phyloP scores from a whole-genome alignment of 192 early-diverging fungal genomes.

The Mycoemilia scoparia region DNA sequence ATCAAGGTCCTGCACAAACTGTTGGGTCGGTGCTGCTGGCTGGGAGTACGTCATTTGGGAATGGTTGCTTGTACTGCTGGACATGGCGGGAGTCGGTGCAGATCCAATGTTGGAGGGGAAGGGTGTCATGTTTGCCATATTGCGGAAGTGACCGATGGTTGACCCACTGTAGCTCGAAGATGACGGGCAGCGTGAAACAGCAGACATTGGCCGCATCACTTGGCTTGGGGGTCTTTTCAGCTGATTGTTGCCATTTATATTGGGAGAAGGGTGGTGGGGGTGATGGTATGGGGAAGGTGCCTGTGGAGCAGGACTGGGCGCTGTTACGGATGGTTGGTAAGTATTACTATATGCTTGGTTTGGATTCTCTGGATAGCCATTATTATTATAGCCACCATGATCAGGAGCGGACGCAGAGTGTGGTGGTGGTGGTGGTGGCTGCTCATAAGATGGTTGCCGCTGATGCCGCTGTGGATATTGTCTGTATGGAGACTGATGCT shows the following conservation, averaged over 20 bases:
- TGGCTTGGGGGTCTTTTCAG: background rate
- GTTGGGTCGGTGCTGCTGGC: background rate
- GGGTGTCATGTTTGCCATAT: constrained; percentile 22
- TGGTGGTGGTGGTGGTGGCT: too few species aligned
- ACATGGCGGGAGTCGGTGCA: background rate
- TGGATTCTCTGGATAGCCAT: too few species aligned
- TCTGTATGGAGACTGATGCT: too few species aligned
- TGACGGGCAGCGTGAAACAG: constrained; percentile 5
- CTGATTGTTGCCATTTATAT: background rate
- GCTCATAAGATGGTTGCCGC: too few species aligned
- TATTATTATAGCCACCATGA: too few species aligned
- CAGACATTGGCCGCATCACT: constrained; percentile 1
- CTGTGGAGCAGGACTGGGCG: constrained; percentile 7
- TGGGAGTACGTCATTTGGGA: constrained; percentile 5
- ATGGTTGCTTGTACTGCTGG: too few species aligned
- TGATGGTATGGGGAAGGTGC: constrained; percentile 8
- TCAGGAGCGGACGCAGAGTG: too few species aligned
- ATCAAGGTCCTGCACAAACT: constrained; percentile 14
- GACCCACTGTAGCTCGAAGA: constrained; percentile 13
- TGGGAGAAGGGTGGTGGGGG: background rate
- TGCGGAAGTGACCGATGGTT: constrained; percentile 11
- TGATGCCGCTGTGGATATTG: too few species aligned
- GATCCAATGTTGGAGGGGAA: constrained; percentile 23
- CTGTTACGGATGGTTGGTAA: too few species aligned
- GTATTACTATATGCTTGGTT: too few species aligned